Conservation (phyloP, 257 asterid species). For the Forsythia suspensa region DNA sequence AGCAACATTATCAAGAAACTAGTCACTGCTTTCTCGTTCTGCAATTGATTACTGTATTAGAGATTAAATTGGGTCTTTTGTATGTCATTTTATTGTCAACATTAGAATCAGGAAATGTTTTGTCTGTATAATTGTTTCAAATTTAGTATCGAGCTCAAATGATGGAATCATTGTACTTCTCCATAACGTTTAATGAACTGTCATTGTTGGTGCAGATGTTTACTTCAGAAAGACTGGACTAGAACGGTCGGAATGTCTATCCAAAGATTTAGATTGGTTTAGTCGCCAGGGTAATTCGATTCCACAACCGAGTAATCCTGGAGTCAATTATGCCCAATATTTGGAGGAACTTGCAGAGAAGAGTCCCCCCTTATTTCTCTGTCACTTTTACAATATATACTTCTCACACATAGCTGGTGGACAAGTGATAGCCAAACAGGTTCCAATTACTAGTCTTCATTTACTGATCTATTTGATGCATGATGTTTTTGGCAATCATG, state of each 20-base stretch:
- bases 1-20: not conserved
- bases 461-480: conserved; percentile 16
- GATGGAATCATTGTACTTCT: not conserved
- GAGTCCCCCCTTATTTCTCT: conserved; percentile 71
- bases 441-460: conserved; percentile 22
- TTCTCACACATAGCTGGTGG: conserved; percentile 93
- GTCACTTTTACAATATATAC: conserved; percentile 88
- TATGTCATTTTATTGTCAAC: not conserved
- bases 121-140: not conserved
- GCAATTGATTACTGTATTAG: not conserved
- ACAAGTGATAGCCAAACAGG: conserved; percentile 84
- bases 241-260: conserved; percentile 64
- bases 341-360: conserved; percentile 73
- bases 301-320: conserved; percentile 77
- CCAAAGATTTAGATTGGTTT: conserved; percentile 69
- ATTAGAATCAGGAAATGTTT: not conserved
- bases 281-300: conserved; percentile 60
- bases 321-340: conserved; percentile 61
- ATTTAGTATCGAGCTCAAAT: not conserved
- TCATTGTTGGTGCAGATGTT: conserved; percentile 52
- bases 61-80: not conserved
- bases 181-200: conserved; percentile 7
- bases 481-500: not conserved
- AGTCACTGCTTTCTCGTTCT: not conserved
- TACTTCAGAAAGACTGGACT: conserved; percentile 92